Evolutionary conservation across 768 basidiomycete genomes (phyloP), one percentile per base, ranked within the genome.

Genomic region (Xerocomellus intermedius): DNA sequence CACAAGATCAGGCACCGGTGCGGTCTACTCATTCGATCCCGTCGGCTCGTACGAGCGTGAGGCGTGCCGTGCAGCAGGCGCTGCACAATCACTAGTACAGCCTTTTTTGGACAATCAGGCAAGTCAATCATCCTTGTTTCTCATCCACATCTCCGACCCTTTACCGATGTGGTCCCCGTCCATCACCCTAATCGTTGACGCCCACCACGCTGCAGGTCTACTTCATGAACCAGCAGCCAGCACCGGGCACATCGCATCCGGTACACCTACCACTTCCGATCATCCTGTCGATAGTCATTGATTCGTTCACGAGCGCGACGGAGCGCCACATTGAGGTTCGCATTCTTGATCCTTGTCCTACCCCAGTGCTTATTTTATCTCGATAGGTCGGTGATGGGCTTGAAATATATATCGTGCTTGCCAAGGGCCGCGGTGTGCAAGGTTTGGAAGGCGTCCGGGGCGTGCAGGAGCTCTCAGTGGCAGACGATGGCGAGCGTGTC

Each of bases 1-100:
- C 32, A 45, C 13, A 26, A 42, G 26, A 36, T 4, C 69, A 96
- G 94, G 95, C 12, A 84, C 91, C 36, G 97, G 97, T 49, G 93
- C 96, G 10, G 95, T 99, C 30, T 99, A 99, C 79, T 98, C 96
- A n/a, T 99, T 97, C 73, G 97, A 99, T 74, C 97, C 97, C 37
- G 94, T 98, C 32, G 97, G 97, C 26, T 94, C 91, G 45, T 99
- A 99, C 72, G 95, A 98, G 74, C 89, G 97, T 56, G 94, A 97
- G 75, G 84, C 28, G 9, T 30, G 28, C 28, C 28, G 28, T 58
- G 95, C 95, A 37, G 94, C 95, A 45, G 97, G 97, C 28, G 28
- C 28, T 30, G 28, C 28, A 30, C 28, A 93, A 69, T 82, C 86
- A 45, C 82, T 99, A 22, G 84, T 99, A 8, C 97, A 99, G 67